Conservation (phyloP, 2,329 filamentous ascomycete species). For the Furcasterigmium furcatum region DNA sequence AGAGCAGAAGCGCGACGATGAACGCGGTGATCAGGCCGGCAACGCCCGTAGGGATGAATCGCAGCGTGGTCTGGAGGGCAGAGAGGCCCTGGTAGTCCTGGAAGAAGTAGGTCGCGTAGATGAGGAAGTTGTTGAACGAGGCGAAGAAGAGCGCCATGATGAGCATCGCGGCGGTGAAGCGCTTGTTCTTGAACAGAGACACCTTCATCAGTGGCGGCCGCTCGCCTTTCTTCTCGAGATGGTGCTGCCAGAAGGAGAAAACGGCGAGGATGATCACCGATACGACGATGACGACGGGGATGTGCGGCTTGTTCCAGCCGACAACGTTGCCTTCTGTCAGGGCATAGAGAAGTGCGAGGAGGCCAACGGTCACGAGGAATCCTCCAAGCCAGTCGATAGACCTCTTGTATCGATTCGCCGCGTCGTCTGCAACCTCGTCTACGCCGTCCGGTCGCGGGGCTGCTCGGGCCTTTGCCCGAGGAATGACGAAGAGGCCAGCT, state of each 20-base stretch:
- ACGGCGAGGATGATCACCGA: constrained; percentile 51
- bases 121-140: constrained; percentile 64
- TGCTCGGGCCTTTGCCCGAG: constrained; percentile 17
- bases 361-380: constrained; percentile 56
- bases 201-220: constrained; percentile 62
- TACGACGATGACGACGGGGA: constrained; percentile 56
- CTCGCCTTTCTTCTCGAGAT: constrained; percentile 49
- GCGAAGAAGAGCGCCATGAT: constrained; percentile 67
- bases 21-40: constrained; percentile 55
- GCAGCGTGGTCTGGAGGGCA: constrained; percentile 63
- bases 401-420: constrained; percentile 29
- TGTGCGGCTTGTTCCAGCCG: constrained; percentile 63
- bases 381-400: constrained; percentile 67
- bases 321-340: constrained; percentile 68
- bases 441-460: constrained; percentile 13
- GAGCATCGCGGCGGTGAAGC: constrained; percentile 60
- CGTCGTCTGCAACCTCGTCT: constrained; percentile 13
- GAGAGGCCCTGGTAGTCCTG: constrained; percentile 63
- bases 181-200: constrained; percentile 56
- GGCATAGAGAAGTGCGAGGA: constrained; percentile 62
- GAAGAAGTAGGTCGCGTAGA: constrained; percentile 68
- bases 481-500: constrained; percentile 58
- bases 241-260: constrained; percentile 60
- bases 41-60: constrained; percentile 65
- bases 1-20: constrained; percentile 52